phyloP scores from a whole-genome alignment of 805 yeast genomes.

The Yamadazyma laniorum region DNA sequence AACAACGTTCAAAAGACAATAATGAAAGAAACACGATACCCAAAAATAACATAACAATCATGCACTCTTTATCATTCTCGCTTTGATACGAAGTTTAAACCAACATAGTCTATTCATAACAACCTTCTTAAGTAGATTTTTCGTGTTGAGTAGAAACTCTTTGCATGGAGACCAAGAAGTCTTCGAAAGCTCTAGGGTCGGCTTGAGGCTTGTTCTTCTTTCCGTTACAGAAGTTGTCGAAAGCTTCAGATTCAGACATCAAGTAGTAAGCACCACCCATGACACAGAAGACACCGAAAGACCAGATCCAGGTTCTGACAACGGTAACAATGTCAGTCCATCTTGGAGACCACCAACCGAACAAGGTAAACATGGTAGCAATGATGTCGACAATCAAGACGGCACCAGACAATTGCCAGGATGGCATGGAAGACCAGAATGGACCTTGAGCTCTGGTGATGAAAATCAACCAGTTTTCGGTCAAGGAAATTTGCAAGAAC shows the following conservation, averaged over 20 bases:
- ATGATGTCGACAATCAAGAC: constrained; percentile 85
- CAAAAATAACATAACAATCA: constrained; percentile 8
- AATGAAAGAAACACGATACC: too few species aligned
- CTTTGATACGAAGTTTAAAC: too few species aligned
- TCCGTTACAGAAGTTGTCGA: constrained; percentile 85
- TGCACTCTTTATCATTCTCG: too few species aligned
- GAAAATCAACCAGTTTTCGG: constrained; percentile 97
- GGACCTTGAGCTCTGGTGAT: constrained; percentile 97
- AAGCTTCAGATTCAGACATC: constrained; percentile 78
- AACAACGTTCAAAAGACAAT: too few species aligned
- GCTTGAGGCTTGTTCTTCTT: constrained; percentile 55
- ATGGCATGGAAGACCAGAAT: constrained; percentile 95
- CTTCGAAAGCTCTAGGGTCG: constrained; percentile 71
- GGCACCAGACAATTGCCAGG: constrained; percentile 96
- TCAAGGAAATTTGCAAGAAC: constrained; percentile 89
- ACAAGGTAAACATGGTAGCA: constrained; percentile 87
- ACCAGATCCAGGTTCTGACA: constrained; percentile 92
- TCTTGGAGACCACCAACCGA: constrained; percentile 98
- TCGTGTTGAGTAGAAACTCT: constrained; percentile 89
- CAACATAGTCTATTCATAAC: too few species aligned
- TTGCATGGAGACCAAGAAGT: constrained; percentile 82
- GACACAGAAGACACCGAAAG: constrained; percentile 95
- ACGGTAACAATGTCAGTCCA: constrained; percentile 95
- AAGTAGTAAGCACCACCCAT: constrained; percentile 95
- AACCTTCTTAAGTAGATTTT: constrained; percentile 55